phyloP scores from a whole-genome alignment of 345 rosid genomes.

The Corymbia maculata region DNA sequence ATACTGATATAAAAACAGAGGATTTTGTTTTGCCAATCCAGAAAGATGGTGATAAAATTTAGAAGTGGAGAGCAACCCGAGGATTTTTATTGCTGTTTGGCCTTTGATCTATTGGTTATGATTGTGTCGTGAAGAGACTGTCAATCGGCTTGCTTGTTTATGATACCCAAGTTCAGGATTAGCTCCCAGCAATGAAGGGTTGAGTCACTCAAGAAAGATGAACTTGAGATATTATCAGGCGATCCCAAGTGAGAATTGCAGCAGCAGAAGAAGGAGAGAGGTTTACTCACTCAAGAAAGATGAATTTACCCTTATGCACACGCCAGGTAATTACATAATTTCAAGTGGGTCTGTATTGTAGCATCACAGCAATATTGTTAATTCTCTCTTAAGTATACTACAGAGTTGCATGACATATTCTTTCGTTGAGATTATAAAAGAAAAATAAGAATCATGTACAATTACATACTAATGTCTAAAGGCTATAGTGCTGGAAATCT shows the following conservation, averaged over 20 bases:
- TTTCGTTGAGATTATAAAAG: neutral
- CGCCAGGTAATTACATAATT: neutral
- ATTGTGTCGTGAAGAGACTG: neutral
- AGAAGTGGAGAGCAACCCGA: neutral
- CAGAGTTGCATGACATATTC: neutral
- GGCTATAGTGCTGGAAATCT: neutral
- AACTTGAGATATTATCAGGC: neutral
- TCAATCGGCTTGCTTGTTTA: neutral
- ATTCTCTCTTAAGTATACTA: neutral
- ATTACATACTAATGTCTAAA: neutral
- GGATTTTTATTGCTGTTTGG: neutral
- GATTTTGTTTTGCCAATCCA: neutral
- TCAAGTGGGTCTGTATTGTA: neutral
- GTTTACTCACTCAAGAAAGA: neutral
- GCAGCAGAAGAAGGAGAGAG: neutral
- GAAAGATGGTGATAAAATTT: neutral
- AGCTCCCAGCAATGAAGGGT: neutral
- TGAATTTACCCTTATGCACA: neutral
- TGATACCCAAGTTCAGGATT: neutral
- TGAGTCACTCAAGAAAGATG: neutral
- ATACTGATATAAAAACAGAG: neutral
- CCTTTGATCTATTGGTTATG: neutral
- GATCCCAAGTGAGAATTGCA: neutral
- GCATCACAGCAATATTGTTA: too few relatives aligned
- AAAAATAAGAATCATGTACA: neutral